Percentiles rank a stretch among this genome's conserved stretches.
phyloP scores from a whole-genome alignment of 176 grass and related monocot genomes.

The Thinopyrum elongatum region DNA sequence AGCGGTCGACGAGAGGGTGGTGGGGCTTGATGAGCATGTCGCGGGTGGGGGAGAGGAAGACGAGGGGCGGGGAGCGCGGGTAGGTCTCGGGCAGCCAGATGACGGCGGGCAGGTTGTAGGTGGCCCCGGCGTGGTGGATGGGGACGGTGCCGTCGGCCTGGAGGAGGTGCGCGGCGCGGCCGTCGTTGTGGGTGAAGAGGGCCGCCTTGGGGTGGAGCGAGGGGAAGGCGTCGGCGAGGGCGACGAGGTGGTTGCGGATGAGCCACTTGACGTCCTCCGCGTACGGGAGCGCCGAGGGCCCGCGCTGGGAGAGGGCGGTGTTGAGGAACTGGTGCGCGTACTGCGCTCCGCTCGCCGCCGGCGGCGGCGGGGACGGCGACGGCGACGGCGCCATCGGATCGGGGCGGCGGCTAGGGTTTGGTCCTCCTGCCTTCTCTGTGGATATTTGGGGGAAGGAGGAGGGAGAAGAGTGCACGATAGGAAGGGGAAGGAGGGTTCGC shows the following conservation, averaged over 20 bases:
- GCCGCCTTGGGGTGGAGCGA: slow-evolving; percentile 81
- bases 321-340: slow-evolving; percentile 90
- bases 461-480: no score
- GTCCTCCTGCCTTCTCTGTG: neutral
- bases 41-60: slow-evolving; percentile 74
- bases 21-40: slow-evolving; percentile 95
- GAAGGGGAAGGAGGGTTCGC: no score
- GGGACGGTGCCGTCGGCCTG: slow-evolving; percentile 81
- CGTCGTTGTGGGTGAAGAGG: slow-evolving; percentile 91
- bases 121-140: slow-evolving; percentile 66
- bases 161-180: slow-evolving; percentile 69
- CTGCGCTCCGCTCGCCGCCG: slow-evolving; percentile 42
- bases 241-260: slow-evolving; percentile 88
- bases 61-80: slow-evolving; percentile 68
- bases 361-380: neutral
- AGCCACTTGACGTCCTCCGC: slow-evolving; percentile 91
- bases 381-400: slow-evolving; percentile 14
- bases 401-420: neutral
- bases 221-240: slow-evolving; percentile 64
- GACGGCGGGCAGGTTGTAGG: slow-evolving; percentile 78
- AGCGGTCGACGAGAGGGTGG: slow-evolving; percentile 71
- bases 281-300: slow-evolving; percentile 67
- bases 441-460: no score
- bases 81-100: slow-evolving; percentile 94
- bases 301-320: slow-evolving; percentile 74